Evolutionary conservation across 345 rosid species (phyloP).

Genomic region (Ceriops zippeliana): DNA sequence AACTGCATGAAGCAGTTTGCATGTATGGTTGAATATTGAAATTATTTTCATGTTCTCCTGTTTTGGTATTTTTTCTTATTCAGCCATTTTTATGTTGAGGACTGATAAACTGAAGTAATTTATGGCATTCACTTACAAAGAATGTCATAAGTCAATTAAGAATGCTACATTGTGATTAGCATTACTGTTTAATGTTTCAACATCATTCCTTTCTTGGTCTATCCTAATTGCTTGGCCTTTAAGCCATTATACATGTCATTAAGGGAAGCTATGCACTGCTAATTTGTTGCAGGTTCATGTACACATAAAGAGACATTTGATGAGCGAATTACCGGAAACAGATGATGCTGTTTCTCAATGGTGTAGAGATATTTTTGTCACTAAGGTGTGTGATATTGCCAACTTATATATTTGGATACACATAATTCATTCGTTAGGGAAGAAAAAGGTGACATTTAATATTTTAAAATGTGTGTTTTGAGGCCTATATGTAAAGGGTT

Average conservation of each 20-base stretch:
- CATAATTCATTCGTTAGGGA: neutral
- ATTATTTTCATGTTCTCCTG: neutral
- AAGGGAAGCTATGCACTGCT: too few species aligned
- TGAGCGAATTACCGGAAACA: constrained; percentile 33
- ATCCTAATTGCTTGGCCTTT: neutral
- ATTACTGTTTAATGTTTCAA: neutral
- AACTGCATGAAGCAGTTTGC: constrained; percentile 4
- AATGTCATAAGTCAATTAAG: neutral
- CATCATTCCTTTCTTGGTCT: neutral
- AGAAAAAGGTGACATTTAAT: neutral
- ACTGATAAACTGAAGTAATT: too few species aligned
- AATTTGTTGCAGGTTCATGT: constrained; percentile 22
- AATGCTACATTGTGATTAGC: neutral
- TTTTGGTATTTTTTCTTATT: neutral
- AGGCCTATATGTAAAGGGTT: neutral
- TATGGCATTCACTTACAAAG: neutral
- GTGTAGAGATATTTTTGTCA: constrained; percentile 34
- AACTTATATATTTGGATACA: neutral
- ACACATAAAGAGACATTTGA: constrained; percentile 25
- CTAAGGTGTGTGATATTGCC: constrained; percentile 19
- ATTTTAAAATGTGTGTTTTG: neutral
- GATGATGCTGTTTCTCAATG: constrained; percentile 34
- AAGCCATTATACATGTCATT: too few species aligned
- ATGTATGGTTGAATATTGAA: constrained; percentile 3
- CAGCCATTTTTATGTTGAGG: neutral